Percentiles rank a stretch among this genome's conserved stretches.
Conservation (phyloP, 352 stramenopile genomes). For the Phytophthora pseudosyringae region DNA sequence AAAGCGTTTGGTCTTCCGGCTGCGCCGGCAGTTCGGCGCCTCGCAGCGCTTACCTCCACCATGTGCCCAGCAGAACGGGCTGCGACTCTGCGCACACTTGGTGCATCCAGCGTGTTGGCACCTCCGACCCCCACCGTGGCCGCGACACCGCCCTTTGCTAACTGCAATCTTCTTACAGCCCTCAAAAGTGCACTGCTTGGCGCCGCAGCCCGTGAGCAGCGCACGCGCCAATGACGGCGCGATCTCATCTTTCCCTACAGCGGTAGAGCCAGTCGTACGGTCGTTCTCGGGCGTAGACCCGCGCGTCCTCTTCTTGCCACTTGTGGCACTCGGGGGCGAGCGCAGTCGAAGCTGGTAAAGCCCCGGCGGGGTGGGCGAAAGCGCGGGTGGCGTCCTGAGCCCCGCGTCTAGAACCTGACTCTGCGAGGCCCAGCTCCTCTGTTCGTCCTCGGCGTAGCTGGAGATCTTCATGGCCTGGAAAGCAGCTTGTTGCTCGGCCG, state of each 20-base stretch:
- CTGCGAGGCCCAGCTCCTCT: constrained; percentile 17
- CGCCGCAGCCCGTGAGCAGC: constrained; percentile 56
- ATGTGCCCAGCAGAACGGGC: constrained; percentile 77
- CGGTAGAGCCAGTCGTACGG: constrained; percentile 1
- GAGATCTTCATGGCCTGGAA: constrained; percentile 51
- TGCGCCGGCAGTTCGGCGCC: constrained; percentile 65
- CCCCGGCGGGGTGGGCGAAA: constrained; percentile 3
- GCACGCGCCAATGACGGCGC: constrained; percentile 48
- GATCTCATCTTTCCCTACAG: constrained; percentile 38
- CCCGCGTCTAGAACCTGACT: constrained; percentile 16
- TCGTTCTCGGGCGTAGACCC: constrained; percentile 9
- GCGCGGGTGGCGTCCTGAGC: constrained; percentile 1
- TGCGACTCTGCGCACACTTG: constrained; percentile 80
- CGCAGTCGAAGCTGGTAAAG: constrained; percentile 26
- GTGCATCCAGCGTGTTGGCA: constrained; percentile 70
- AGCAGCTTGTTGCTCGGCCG: constrained; percentile 38
- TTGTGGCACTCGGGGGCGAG: constrained; percentile 22
- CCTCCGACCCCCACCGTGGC: constrained; percentile 71
- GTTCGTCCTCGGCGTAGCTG: constrained; percentile 33
- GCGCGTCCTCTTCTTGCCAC: constrained; percentile 55
- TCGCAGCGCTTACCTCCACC: constrained; percentile 80
- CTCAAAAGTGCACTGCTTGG: constrained; percentile 72
- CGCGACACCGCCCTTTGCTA: constrained; percentile 72
- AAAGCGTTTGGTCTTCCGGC: constrained; percentile 78
- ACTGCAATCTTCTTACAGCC: constrained; percentile 79